Evolutionary conservation across 2,329 filamentous ascomycete species (phyloP), one percentile per base, ranked within the genome.

Genomic region (Tolypocladium album): DNA sequence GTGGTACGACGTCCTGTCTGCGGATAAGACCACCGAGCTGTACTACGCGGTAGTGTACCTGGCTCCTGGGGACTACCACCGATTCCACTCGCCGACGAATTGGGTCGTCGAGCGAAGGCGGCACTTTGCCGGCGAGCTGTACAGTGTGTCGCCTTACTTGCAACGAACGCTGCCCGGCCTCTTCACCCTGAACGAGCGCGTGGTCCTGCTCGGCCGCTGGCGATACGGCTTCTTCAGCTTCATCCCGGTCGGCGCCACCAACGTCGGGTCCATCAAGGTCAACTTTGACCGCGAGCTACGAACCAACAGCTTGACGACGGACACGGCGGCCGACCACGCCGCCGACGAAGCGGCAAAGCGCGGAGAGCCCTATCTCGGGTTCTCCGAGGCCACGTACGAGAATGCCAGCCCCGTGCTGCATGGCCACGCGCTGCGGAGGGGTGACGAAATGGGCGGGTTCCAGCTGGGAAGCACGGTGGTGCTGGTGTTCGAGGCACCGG

Each of bases 381-480:
- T 92, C 70, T 86, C 90, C 0, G 94, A 99, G 76, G 95, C 94
- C 9, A 92, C 89, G 2, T 99, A 99, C 70, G 83, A 83, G 55
- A 81, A 80, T 20, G 90, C 93, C 1, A 95, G 89, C 68, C 76
- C 80, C 3, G 83, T 96, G 2, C 80, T 99, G 0, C 85, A 85
- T 24, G 94, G 95, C 2, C 87, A 97, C 71, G 88, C 93, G 1
- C 77, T 99, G 59, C 84, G 87, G 64, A 82, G 89, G 53, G 94
- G 94, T 42, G 93, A 97, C 71, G 94, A 99, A 75, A 97, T 99
- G 92, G 94, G 94, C 59, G 95, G 94, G 0, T 99, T 99, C 76
- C 91, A 95, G 77, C 81, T 99, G 4, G 94, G 94, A 24, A 96
- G 91, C 72, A 96, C 93, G 1, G 87, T 99, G 65, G 94, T 99